A percentile compares a stretch with the other conserved stretches of the same genome.
phyloP scores from a whole-genome alignment of 768 basidiomycete species.

The Russula virescens region DNA sequence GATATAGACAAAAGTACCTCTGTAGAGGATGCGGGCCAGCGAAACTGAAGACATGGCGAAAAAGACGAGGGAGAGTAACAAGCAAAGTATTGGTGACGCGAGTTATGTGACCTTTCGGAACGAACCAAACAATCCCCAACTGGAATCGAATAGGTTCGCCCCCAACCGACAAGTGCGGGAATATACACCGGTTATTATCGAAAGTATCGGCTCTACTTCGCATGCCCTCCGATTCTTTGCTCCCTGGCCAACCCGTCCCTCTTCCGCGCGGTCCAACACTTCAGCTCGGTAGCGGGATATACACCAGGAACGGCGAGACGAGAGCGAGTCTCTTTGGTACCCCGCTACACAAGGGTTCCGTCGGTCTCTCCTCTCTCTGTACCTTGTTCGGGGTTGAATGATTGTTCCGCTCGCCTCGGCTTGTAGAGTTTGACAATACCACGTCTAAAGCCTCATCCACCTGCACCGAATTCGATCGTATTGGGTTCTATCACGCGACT shows the following conservation, averaged over 20 bases:
- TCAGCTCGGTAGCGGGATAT: constrained; percentile 60
- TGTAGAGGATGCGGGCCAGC: constrained; percentile 57
- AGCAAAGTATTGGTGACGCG: not conserved
- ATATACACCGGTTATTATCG: not conserved
- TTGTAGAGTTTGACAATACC: constrained; percentile 55
- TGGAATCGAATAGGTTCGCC: not conserved
- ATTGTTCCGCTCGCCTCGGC: constrained; percentile 12
- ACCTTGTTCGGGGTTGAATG: constrained; percentile 23
- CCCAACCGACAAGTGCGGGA: not conserved
- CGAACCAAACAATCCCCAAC: constrained; percentile 24
- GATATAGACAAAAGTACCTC: constrained; percentile 52
- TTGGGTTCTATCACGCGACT: constrained; percentile 79
- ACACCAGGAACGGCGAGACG: constrained; percentile 53
- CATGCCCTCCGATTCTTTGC: constrained; percentile 38
- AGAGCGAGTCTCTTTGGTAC: constrained; percentile 69
- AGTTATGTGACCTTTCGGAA: constrained; percentile 27
- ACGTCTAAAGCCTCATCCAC: constrained; percentile 66
- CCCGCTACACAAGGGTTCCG: constrained; percentile 56
- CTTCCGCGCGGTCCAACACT: constrained; percentile 50
- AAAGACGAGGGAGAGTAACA: constrained; percentile 8
- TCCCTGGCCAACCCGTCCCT: constrained; percentile 77
- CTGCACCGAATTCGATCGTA: constrained; percentile 66
- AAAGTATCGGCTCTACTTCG: not conserved
- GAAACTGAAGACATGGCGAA: constrained; percentile 50
- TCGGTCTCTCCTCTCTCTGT: constrained; percentile 43